A percentile compares a stretch with the other conserved stretches of the same genome.
These are phyloP conservation scores for Pneumocystis oryctolagi DNA, from an alignment of 1,139 yeast genomes.

Conservation along the genomic window DNA sequence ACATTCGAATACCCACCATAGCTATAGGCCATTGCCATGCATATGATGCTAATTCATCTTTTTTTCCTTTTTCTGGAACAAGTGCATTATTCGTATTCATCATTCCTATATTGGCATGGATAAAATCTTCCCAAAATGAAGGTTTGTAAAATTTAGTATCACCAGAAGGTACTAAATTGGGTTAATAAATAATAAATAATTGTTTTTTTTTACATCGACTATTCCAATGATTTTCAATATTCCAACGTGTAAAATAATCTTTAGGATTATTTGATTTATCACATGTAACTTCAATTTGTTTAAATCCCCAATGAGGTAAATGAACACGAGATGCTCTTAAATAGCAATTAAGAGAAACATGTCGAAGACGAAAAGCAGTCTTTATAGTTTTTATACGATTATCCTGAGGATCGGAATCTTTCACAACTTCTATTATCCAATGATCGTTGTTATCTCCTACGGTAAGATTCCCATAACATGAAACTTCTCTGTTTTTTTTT, in stretches of 20 bases:
- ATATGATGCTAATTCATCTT: slow-evolving; percentile 75
- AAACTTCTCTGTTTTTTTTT: slow-evolving; percentile 53
- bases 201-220: slow-evolving; percentile 24
- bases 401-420: slow-evolving; percentile 52
- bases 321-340: slow-evolving; percentile 65
- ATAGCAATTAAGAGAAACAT: slow-evolving; percentile 61
- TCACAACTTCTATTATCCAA: slow-evolving; percentile 82
- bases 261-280: slow-evolving; percentile 57
- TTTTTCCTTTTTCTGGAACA: slow-evolving; percentile 82
- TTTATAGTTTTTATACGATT: slow-evolving; percentile 68
- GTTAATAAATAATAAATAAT: not conserved
- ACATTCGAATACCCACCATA: slow-evolving; percentile 81
- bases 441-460: slow-evolving; percentile 85
- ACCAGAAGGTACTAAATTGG: slow-evolving; percentile 40
- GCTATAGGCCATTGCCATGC: slow-evolving; percentile 99
- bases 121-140: slow-evolving; percentile 65
- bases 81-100: slow-evolving; percentile 97
- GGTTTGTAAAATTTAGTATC: slow-evolving; percentile 49
- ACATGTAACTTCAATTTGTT: slow-evolving; percentile 93
- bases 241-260: slow-evolving; percentile 98
- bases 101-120: slow-evolving; percentile 91
- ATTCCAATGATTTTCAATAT: slow-evolving; percentile 74
- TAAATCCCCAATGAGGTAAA: slow-evolving; percentile 95
- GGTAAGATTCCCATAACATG: slow-evolving; percentile 78
- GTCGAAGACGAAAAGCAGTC: slow-evolving; percentile 64